A percentile compares a stretch with the other conserved stretches of the same genome.
These are phyloP conservation scores for Lentinula novae-zelandiae DNA, from an alignment of 1,284 basidiomycete species.

Conservation along the genomic window DNA sequence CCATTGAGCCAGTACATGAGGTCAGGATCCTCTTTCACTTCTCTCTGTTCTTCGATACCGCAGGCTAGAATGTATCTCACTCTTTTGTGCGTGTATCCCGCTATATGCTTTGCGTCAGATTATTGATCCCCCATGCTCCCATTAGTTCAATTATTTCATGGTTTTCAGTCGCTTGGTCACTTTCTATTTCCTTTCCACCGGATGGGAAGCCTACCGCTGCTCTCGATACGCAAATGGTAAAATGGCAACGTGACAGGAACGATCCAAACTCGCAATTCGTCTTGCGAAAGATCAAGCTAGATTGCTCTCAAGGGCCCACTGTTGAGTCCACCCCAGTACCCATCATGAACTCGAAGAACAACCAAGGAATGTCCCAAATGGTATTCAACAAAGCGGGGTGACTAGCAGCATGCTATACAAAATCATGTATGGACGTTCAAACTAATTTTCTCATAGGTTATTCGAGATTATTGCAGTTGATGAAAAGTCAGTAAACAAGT, in stretches of 20 bases:
- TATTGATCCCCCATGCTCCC: not conserved
- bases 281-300: conserved; percentile 10
- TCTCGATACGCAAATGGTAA: not conserved
- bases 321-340: not conserved
- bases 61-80: conserved; percentile 10
- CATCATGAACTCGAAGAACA: not conserved
- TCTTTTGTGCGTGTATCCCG: conserved; percentile 7
- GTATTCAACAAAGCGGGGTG: conserved; percentile 9
- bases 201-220: not conserved
- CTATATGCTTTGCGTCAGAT: not conserved
- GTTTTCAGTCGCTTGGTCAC: not conserved
- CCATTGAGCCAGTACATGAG: not conserved
- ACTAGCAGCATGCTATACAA: not conserved
- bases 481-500: not conserved
- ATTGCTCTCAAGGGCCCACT: not conserved
- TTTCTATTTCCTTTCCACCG: conserved; percentile 4
- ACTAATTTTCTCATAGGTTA: not conserved
- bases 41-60: not conserved
- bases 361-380: not conserved
- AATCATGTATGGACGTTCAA: not conserved
- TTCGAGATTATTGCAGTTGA: conserved; percentile 7
- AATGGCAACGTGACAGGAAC: not conserved
- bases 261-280: conserved; percentile 5
- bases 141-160: conserved; percentile 5
- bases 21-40: not conserved